Percentiles rank a stretch among this genome's conserved stretches.
Conservation (phyloP, 2,329 filamentous ascomycete genomes). For the Malbranchea zuffiana region DNA sequence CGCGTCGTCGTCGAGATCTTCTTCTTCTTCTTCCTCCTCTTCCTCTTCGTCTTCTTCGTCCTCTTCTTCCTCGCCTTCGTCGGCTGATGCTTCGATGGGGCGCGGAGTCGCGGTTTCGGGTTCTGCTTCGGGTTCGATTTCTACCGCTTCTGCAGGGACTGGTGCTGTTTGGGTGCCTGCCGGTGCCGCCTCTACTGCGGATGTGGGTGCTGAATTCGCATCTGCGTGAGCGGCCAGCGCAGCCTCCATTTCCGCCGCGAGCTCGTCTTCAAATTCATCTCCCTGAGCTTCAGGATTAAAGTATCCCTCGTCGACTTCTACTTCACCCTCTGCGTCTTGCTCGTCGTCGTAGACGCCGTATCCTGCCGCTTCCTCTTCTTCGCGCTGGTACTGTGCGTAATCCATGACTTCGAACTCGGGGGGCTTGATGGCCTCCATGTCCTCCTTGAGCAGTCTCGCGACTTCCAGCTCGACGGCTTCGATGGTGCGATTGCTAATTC, state of each 20-base stretch:
- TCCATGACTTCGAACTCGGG: conserved; percentile 57
- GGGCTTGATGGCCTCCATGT: conserved; percentile 47
- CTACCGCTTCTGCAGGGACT: conserved; percentile 4
- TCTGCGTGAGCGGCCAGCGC: conserved; percentile 31
- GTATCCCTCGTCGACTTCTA: conserved; percentile 27
- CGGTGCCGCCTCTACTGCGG: conserved; percentile 17
- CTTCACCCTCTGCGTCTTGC: conserved; percentile 41
- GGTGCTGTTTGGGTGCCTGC: conserved; percentile 14
- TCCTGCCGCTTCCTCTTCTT: conserved; percentile 30
- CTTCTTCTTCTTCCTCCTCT: conserved; percentile 23
- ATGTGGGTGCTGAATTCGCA: conserved; percentile 18
- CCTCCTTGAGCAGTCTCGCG: conserved; percentile 59
- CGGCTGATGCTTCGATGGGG: conserved; percentile 25
- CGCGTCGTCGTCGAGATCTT: conserved; percentile 35
- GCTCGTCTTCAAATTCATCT: conserved; percentile 31
- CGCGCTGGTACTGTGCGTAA: conserved; percentile 36
- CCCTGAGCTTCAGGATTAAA: conserved; percentile 22
- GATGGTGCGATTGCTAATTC: conserved; percentile 70
- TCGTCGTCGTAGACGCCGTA: conserved; percentile 41
- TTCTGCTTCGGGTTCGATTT: conserved; percentile 7
- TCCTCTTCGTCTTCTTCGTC: conserved; percentile 30
- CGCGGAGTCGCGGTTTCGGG: conserved; percentile 20
- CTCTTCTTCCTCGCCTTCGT: conserved; percentile 33
- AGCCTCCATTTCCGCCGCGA: conserved; percentile 37
- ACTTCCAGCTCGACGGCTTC: conserved; percentile 75